Conservation (phyloP, 805 yeast species). For the Yarrowia sp. region DNA sequence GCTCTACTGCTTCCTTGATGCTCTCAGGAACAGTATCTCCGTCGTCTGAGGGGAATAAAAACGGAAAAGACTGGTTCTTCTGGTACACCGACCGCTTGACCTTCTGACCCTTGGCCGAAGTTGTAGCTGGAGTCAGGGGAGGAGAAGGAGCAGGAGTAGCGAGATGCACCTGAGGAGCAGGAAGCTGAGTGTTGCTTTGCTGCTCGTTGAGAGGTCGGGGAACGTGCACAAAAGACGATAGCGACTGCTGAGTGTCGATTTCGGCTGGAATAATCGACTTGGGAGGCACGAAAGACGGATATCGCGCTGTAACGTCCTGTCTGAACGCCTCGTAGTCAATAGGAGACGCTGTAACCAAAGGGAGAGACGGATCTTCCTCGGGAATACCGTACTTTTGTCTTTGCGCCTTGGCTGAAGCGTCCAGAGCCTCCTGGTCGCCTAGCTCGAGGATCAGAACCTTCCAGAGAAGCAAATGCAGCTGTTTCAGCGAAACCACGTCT, state of each 20-base stretch:
- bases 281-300: slow-evolving; percentile 65
- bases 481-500: slow-evolving; percentile 47
- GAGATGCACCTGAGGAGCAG: slow-evolving; percentile 59
- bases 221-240: slow-evolving; percentile 58
- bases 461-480: slow-evolving; percentile 49
- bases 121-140: slow-evolving; percentile 50
- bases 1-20: slow-evolving; percentile 71
- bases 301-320: slow-evolving; percentile 69
- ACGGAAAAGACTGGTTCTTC: slow-evolving; percentile 64
- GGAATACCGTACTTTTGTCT: slow-evolving; percentile 44
- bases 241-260: slow-evolving; percentile 51
- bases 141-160: slow-evolving; percentile 93
- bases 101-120: slow-evolving; percentile 35
- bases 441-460: neutral
- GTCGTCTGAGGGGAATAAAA: slow-evolving; percentile 54
- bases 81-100: slow-evolving; percentile 48
- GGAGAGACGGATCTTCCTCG: slow-evolving; percentile 32
- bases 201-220: slow-evolving; percentile 53
- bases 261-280: slow-evolving; percentile 48
- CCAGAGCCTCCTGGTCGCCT: slow-evolving; percentile 51
- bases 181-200: slow-evolving; percentile 46
- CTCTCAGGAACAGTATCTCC: slow-evolving; percentile 61
- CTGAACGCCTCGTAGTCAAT: slow-evolving; percentile 80
- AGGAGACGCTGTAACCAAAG: slow-evolving; percentile 59
- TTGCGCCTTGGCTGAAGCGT: slow-evolving; percentile 49